Evolutionary conservation across 2,329 filamentous ascomycete species (phyloP).

Genomic region (Xylariales sp.): DNA sequence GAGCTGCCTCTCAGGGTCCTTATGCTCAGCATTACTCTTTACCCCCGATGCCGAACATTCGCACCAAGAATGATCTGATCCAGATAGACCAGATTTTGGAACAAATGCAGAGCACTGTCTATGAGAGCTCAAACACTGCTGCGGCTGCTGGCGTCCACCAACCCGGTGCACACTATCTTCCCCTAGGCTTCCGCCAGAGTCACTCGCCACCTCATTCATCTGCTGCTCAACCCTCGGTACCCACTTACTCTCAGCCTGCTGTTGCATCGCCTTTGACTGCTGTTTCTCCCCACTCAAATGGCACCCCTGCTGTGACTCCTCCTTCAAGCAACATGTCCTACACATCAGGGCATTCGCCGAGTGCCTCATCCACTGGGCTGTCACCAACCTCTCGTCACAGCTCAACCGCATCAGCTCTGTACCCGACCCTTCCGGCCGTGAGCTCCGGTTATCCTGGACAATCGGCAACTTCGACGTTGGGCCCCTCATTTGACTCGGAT

Average conservation of each 20-base stretch:
- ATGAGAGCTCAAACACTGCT: slow-evolving; percentile 83
- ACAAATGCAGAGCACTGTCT: slow-evolving; percentile 93
- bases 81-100: slow-evolving; percentile 94
- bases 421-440: slow-evolving; percentile 70
- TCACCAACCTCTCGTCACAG: slow-evolving; percentile 62
- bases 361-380: slow-evolving; percentile 65
- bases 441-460: slow-evolving; percentile 65
- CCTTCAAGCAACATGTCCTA: slow-evolving; percentile 74
- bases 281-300: slow-evolving; percentile 50
- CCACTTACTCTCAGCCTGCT: slow-evolving; percentile 45
- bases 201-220: slow-evolving; percentile 39
- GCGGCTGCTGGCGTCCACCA: slow-evolving; percentile 75
- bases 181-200: slow-evolving; percentile 53
- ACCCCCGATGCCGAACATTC: slow-evolving; percentile 79
- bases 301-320: slow-evolving; percentile 73
- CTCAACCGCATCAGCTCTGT: slow-evolving; percentile 59
- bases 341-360: slow-evolving; percentile 71
- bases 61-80: slow-evolving; percentile 89
- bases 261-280: slow-evolving; percentile 58
- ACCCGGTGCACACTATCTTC: slow-evolving; percentile 60
- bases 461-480: slow-evolving; percentile 66
- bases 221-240: slow-evolving; percentile 30
- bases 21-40: slow-evolving; percentile 80
- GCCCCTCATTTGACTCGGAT: slow-evolving; percentile 59
- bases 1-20: slow-evolving; percentile 47